A percentile compares a stretch with the other conserved stretches of the same genome.
Evolutionary conservation across 345 rosid species (phyloP).

Genomic region (Raphanus raphanistrum): DNA sequence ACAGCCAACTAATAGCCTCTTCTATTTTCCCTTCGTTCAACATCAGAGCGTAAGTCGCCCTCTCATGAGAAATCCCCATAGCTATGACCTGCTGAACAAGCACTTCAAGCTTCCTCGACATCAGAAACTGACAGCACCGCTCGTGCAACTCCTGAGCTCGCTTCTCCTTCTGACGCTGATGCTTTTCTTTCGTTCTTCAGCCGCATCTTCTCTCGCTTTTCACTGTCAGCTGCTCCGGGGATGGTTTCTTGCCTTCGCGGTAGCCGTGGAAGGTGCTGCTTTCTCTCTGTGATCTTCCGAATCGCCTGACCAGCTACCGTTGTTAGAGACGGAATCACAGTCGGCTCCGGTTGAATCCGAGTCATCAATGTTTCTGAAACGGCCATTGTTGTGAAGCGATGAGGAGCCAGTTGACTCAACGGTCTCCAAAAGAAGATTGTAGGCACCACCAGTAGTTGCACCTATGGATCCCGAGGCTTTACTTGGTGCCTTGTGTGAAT

Average conservation of each 20-base stretch:
- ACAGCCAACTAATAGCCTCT: conserved; percentile 75
- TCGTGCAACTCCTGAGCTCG: conserved; percentile 91
- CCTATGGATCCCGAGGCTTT: conserved; percentile 58
- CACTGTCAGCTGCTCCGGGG: conserved; percentile 86
- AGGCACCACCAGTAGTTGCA: conserved; percentile 57
- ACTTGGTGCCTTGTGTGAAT: conserved; percentile 54
- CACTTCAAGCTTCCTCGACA: conserved; percentile 86
- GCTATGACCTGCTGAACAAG: conserved; percentile 80
- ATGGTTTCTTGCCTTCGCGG: conserved; percentile 50
- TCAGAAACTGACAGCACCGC: conserved; percentile 71
- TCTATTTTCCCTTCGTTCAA: conserved; percentile 85
- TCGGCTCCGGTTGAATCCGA: conserved; percentile 68
- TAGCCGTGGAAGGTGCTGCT: conserved; percentile 30
- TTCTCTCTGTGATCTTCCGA: conserved; percentile 93
- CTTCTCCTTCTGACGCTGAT: conserved; percentile 89
- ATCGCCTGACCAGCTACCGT: conserved; percentile 94
- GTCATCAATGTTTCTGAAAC: conserved; percentile 74
- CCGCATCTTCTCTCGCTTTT: conserved; percentile 82
- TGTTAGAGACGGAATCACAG: conserved; percentile 82
- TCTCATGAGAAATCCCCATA: conserved; percentile 87
- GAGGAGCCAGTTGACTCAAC: conserved; percentile 52
- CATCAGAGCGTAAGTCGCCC: conserved; percentile 80
- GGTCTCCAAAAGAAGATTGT: conserved; percentile 67
- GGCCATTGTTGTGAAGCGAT: conserved; percentile 59
- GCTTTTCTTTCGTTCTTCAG: conserved; percentile 93